Conservation (phyloP, 495 filamentous ascomycete genomes). For the Aeminium ludgeri region DNA sequence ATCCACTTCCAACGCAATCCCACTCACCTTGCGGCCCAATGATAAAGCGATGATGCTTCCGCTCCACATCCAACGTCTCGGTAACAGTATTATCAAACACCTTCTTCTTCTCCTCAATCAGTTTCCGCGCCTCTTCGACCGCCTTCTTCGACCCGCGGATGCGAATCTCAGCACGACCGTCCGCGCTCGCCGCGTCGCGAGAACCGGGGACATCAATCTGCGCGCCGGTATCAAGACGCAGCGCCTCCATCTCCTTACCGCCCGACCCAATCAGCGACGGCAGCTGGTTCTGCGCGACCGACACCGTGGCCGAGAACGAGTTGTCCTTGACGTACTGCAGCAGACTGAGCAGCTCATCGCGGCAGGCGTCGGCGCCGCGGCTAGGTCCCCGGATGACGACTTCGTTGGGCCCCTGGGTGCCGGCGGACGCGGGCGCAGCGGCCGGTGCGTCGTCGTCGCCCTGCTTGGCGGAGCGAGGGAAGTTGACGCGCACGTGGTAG, state of each 20-base stretch:
- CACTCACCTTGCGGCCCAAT: conserved; percentile 77
- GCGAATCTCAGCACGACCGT: conserved; percentile 59
- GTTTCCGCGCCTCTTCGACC: conserved; percentile 75
- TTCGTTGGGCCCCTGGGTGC: conserved; percentile 71
- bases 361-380: conserved; percentile 75
- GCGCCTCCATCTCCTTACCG: conserved; percentile 74
- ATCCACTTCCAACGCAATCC: not conserved
- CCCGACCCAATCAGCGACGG: conserved; percentile 80
- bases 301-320: conserved; percentile 56
- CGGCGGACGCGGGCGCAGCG: conserved; percentile 50
- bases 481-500: conserved; percentile 86
- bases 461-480: conserved; percentile 52
- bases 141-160: conserved; percentile 81
- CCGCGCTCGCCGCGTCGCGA: conserved; percentile 41
- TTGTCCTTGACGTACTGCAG: conserved; percentile 77
- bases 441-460: conserved; percentile 48
- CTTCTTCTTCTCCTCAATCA: conserved; percentile 64
- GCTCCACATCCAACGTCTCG: conserved; percentile 70
- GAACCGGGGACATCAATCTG: conserved; percentile 76
- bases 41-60: conserved; percentile 75
- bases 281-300: conserved; percentile 73
- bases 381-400: conserved; percentile 80
- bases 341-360: conserved; percentile 73
- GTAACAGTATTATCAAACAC: conserved; percentile 75
- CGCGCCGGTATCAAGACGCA: conserved; percentile 65